A percentile compares a stretch with the other conserved stretches of the same genome.
Evolutionary conservation across 2,329 filamentous ascomycete species (phyloP).

Genomic region (Coniochaeta sp.): DNA sequence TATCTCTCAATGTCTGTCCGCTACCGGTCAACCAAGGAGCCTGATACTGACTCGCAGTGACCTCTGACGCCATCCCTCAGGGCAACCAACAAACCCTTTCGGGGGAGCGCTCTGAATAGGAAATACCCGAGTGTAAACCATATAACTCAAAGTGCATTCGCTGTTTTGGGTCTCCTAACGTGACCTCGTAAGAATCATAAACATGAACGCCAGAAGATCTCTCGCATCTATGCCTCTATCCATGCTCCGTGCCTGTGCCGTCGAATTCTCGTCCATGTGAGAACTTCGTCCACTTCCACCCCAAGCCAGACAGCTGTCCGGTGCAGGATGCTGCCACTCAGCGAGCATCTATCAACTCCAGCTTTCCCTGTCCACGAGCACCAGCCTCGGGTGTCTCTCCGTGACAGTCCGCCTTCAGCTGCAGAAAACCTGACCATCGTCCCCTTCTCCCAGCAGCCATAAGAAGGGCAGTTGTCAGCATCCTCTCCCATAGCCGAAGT

Average conservation of each 20-base stretch:
- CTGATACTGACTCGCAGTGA: background rate
- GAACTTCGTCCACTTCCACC: background rate
- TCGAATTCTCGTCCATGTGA: background rate
- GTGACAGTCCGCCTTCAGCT: no score
- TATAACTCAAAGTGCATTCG: background rate
- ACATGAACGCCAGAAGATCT: constrained; percentile 1
- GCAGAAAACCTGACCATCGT: no score
- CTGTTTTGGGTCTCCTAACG: background rate
- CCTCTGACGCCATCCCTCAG: background rate
- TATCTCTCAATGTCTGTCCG: background rate
- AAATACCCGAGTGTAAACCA: background rate
- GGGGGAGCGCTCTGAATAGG: background rate
- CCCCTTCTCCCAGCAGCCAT: no score
- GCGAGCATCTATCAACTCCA: no score
- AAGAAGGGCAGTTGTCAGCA: no score
- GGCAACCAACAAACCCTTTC: no score
- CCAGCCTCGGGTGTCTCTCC: no score
- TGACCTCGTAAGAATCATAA: background rate
- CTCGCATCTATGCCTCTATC: constrained; percentile 1
- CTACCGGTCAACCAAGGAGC: background rate
- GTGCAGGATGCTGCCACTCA: no score
- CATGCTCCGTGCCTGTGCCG: background rate
- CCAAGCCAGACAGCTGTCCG: background rate
- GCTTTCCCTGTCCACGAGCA: no score
- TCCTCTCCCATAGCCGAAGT: no score